A percentile compares a stretch with the other conserved stretches of the same genome.
phyloP scores from a whole-genome alignment of 129 eudicot genomes.

The Arctium minus region DNA sequence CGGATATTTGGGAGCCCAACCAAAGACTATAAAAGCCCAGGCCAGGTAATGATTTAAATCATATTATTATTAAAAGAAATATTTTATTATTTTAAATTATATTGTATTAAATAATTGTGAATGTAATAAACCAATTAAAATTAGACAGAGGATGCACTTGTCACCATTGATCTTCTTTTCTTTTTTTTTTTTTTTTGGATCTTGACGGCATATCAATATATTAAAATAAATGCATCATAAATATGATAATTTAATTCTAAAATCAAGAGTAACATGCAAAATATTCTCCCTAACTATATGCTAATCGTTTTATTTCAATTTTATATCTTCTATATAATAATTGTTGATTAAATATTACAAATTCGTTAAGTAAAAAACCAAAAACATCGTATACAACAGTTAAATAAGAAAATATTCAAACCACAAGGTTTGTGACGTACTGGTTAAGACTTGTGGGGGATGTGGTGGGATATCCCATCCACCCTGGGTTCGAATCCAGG shows the following conservation, averaged over 20 bases:
- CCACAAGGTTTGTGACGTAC: no score
- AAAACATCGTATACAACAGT: no score
- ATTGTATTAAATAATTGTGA: neutral
- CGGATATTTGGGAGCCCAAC: constrained; percentile 18
- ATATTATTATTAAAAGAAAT: no score
- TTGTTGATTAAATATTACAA: no score
- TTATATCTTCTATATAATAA: neutral
- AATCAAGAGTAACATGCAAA: neutral
- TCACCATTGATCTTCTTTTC: neutral
- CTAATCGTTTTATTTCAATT: neutral
- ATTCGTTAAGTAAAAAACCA: no score
- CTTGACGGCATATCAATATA: neutral
- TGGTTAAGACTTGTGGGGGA: no score
- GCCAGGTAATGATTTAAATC: neutral
- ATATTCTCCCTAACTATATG: neutral
- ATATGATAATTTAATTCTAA: neutral
- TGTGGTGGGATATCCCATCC: no score
- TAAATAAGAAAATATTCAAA: no score
- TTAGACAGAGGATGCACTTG: neutral
- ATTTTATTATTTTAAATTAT: neutral
- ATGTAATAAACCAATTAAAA: neutral
- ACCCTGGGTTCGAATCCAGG: no score
- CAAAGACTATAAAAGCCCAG: constrained; percentile 18
- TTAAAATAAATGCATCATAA: neutral
- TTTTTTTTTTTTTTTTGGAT: neutral